phyloP scores from a whole-genome alignment of 805 yeast species.

The Candida caryicola region DNA sequence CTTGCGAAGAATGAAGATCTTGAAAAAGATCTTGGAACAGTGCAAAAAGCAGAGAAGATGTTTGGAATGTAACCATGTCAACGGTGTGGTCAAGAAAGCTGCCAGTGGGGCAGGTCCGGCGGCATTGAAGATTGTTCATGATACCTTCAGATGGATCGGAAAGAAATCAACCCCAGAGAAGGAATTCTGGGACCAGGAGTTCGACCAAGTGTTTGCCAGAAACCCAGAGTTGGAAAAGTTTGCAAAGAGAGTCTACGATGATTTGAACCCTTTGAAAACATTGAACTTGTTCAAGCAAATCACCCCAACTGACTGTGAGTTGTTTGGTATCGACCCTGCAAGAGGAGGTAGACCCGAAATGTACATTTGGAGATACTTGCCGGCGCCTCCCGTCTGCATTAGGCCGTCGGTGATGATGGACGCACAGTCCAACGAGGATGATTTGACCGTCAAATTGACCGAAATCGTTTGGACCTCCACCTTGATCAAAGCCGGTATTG shows the following conservation, averaged over 20 bases:
- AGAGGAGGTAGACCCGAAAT: slow-evolving; percentile 92
- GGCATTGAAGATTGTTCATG: slow-evolving; percentile 91
- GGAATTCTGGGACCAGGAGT: slow-evolving; percentile 81
- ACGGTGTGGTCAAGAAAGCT: slow-evolving; percentile 97
- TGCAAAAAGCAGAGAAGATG: slow-evolving; percentile 95
- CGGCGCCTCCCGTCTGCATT: slow-evolving; percentile 98
- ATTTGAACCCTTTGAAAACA: slow-evolving; percentile 88
- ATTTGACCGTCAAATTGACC: slow-evolving; percentile 89
- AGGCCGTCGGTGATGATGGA: slow-evolving; percentile 96
- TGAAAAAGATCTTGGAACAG: slow-evolving; percentile 83
- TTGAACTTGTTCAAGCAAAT: slow-evolving; percentile 84
- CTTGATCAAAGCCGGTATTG: slow-evolving; percentile 88
- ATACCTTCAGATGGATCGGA: slow-evolving; percentile 93
- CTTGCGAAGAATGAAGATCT: slow-evolving; percentile 82
- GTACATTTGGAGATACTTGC: slow-evolving; percentile 94
- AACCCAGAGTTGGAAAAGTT: slow-evolving; percentile 89
- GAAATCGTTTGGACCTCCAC: slow-evolving; percentile 98
- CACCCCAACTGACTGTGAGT: slow-evolving; percentile 83
- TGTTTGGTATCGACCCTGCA: slow-evolving; percentile 84
- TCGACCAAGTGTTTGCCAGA: slow-evolving; percentile 66
- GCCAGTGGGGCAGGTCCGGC: slow-evolving; percentile 91
- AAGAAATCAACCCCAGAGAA: slow-evolving; percentile 85
- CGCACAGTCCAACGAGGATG: slow-evolving; percentile 94
- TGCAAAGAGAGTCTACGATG: slow-evolving; percentile 85
- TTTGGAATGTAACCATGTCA: slow-evolving; percentile 77